These are phyloP conservation scores for Serendipita sp. DNA, from an alignment of 768 basidiomycete species.

Conservation along the genomic window DNA sequence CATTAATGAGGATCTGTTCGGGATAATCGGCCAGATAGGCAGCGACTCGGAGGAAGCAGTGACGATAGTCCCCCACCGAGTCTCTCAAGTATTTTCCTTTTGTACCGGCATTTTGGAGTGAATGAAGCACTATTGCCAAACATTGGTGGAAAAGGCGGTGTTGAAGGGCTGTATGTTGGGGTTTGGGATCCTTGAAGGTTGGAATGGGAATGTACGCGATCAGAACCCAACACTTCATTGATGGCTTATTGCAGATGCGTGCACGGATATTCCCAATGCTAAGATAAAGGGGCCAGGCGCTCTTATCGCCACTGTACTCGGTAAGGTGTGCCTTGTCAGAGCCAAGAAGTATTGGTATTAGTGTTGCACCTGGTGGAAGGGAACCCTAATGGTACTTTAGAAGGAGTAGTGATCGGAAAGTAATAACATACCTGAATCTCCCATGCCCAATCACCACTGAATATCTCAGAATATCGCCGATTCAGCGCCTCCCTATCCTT, in stretches of 20 bases:
- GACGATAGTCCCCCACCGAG: not conserved
- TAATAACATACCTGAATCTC: no score
- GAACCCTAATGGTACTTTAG: no score
- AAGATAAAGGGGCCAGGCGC: no score
- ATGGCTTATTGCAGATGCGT: conserved; percentile 19
- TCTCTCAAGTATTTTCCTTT: not conserved
- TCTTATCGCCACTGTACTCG: no score
- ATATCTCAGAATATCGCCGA: no score
- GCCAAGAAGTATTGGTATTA: no score
- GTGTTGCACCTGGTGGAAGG: no score
- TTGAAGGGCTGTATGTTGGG: not conserved
- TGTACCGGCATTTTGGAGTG: not conserved
- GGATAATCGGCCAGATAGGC: not conserved
- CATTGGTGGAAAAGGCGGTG: not conserved
- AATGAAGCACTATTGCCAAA: not conserved
- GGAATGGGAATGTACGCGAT: conserved; percentile 7
- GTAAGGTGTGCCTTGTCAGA: no score
- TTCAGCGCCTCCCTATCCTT: no score
- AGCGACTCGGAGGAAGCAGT: not conserved
- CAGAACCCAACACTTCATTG: conserved; percentile 18
- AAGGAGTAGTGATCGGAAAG: no score
- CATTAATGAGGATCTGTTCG: not conserved
- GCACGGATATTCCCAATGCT: conserved; percentile 18
- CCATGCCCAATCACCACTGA: no score
- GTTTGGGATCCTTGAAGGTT: not conserved